Evolutionary conservation across 1,284 basidiomycete species (phyloP).

Genomic region (Rhodotorula mucilaginosa): DNA sequence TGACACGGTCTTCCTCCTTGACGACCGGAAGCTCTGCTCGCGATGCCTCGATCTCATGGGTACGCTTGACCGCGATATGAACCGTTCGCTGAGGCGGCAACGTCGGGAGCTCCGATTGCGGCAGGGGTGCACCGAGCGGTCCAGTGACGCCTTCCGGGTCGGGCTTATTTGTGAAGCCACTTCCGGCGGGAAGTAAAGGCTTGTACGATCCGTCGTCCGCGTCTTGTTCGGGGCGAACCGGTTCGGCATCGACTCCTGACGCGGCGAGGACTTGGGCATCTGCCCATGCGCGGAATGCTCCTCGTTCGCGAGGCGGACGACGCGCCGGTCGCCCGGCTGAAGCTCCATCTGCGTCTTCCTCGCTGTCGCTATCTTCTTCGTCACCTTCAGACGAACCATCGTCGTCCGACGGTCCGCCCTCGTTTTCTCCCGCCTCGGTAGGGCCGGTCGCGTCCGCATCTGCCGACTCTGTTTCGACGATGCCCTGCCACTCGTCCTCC

Average conservation of each 20-base stretch:
- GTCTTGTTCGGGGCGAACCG: constrained; percentile 4
- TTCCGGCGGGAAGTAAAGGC: constrained; percentile 41
- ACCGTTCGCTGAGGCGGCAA: constrained; percentile 48
- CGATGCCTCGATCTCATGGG: constrained; percentile 70
- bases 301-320: constrained; percentile 26
- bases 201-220: constrained; percentile 37
- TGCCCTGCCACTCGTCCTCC: constrained; percentile 16
- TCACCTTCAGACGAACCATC: constrained; percentile 39
- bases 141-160: constrained; percentile 64
- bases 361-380: constrained; percentile 11
- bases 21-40: constrained; percentile 83
- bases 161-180: constrained; percentile 57
- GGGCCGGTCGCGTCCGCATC: not conserved
- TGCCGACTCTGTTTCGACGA: constrained; percentile 17
- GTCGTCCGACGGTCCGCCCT: constrained; percentile 25
- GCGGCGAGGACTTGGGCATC: constrained; percentile 36
- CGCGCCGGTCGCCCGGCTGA: constrained; percentile 43
- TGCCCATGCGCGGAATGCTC: constrained; percentile 39
- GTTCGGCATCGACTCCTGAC: constrained; percentile 31
- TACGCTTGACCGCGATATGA: constrained; percentile 65
- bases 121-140: constrained; percentile 63
- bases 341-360: constrained; percentile 31
- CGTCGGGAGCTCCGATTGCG: constrained; percentile 54
- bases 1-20: constrained; percentile 88
- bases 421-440: constrained; percentile 22